A percentile compares a stretch with the other conserved stretches of the same genome.
Conservation (phyloP, 169 alveolate species). For the Besnoitia besnoiti region DNA sequence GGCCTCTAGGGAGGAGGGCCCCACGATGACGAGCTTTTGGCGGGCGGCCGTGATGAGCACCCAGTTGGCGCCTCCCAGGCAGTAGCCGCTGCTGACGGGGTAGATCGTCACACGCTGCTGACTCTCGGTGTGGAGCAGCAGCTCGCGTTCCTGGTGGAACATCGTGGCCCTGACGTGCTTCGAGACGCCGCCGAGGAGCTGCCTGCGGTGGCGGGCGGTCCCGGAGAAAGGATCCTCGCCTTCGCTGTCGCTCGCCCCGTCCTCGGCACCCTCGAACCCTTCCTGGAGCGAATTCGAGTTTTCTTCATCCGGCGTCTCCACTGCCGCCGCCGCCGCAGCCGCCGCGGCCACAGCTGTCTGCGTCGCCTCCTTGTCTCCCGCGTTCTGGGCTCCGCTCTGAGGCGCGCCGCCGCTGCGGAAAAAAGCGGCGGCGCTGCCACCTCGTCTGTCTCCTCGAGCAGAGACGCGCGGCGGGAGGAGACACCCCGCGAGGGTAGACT, state of each 20-base stretch:
- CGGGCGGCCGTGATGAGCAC: background rate
- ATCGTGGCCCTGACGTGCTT: background rate
- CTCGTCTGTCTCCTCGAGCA: background rate
- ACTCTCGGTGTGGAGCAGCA: background rate
- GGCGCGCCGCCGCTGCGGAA: too few species aligned
- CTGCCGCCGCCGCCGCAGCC: background rate
- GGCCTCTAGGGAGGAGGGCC: conserved; percentile 39
- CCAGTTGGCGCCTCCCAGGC: conserved; percentile 66
- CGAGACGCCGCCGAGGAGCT: conserved; percentile 25
- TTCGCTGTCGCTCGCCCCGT: background rate
- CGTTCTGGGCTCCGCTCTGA: background rate
- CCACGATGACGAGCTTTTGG: conserved; percentile 42
- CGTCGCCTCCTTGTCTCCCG: background rate
- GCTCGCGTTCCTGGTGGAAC: background rate
- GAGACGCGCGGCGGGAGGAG: conserved; percentile 8
- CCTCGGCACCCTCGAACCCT: background rate
- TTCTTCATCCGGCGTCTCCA: background rate
- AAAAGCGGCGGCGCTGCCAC: background rate
- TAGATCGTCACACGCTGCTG: background rate
- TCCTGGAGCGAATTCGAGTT: background rate
- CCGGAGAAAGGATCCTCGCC: background rate
- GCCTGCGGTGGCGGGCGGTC: background rate
- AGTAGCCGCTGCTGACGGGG: conserved; percentile 61
- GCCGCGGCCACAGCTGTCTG: background rate
- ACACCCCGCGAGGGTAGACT: background rate